Evolutionary conservation across 148 eudicot species (phyloP).

Genomic region (Nepenthes gracilis): DNA sequence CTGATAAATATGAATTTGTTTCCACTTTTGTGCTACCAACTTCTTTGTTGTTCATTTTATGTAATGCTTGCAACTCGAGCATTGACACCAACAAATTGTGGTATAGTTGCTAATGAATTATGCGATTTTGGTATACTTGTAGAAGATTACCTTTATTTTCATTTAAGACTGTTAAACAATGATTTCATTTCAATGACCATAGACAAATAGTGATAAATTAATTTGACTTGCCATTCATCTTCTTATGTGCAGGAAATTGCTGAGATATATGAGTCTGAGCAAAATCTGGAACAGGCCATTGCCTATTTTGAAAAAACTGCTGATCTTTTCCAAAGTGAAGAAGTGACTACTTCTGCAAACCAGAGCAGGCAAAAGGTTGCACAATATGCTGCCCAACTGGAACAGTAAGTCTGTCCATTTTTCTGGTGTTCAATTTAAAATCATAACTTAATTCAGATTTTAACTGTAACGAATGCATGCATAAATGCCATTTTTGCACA

Average conservation of each 20-base stretch:
- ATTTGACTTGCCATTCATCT: not conserved
- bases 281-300: slow-evolving; percentile 36
- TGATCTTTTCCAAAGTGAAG: slow-evolving; percentile 43
- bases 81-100: too few species aligned
- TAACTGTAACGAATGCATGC: too few species aligned
- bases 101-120: too few species aligned
- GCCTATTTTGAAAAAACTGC: slow-evolving; percentile 31
- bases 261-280: slow-evolving; percentile 32
- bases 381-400: slow-evolving; percentile 37
- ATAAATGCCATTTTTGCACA: too few species aligned
- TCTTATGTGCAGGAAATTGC: slow-evolving; percentile 29
- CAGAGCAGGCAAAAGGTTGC: slow-evolving; percentile 45
- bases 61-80: too few species aligned
- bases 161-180: too few species aligned
- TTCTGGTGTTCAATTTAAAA: not conserved
- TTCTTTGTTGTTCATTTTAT: too few species aligned
- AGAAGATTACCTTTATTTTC: too few species aligned
- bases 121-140: too few species aligned
- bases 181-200: not conserved
- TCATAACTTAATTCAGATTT: too few species aligned
- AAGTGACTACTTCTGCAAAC: slow-evolving; percentile 34
- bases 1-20: not conserved
- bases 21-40: too few species aligned
- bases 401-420: slow-evolving; percentile 25
- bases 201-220: not conserved